These are phyloP conservation scores for Cryptococcus maquisensis DNA, from an alignment of 1,284 basidiomycete genomes.

Conservation along the genomic window DNA sequence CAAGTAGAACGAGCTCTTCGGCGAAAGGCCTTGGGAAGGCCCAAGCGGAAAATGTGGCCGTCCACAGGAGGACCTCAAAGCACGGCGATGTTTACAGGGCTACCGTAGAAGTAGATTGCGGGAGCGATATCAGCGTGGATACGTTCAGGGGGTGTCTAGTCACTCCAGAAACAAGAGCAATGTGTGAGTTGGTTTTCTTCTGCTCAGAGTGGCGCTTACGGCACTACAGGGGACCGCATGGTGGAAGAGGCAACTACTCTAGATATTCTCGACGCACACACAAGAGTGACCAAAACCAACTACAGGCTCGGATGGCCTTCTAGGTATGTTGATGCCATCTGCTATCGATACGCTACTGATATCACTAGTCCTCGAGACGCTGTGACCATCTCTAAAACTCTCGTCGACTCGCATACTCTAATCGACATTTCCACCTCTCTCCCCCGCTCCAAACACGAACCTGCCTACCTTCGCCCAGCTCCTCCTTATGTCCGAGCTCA, in stretches of 20 bases:
- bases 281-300: constrained; percentile 80
- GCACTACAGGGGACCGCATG: constrained; percentile 68
- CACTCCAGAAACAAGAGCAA: constrained; percentile 77
- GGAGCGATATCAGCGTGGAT: constrained; percentile 64
- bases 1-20: constrained; percentile 23
- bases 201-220: neutral
- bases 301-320: constrained; percentile 95
- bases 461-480: constrained; percentile 84
- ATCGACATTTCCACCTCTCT: constrained; percentile 94
- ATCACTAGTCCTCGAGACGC: constrained; percentile 73
- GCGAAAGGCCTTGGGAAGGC: constrained; percentile 31
- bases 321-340: constrained; percentile 57
- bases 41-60: constrained; percentile 43
- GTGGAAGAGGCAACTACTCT: constrained; percentile 79
- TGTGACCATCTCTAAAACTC: constrained; percentile 83
- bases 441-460: constrained; percentile 84
- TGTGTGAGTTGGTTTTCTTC: constrained; percentile 51
- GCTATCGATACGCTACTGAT: neutral
- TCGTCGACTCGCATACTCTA: constrained; percentile 73
- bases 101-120: constrained; percentile 69
- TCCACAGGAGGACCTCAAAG: constrained; percentile 50
- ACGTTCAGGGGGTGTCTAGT: constrained; percentile 76
- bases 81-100: constrained; percentile 77
- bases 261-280: constrained; percentile 80
- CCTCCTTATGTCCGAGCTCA: constrained; percentile 93